Evolutionary conservation across 306 rosid species (phyloP).

Genomic region (Quercus berberidifolia): DNA sequence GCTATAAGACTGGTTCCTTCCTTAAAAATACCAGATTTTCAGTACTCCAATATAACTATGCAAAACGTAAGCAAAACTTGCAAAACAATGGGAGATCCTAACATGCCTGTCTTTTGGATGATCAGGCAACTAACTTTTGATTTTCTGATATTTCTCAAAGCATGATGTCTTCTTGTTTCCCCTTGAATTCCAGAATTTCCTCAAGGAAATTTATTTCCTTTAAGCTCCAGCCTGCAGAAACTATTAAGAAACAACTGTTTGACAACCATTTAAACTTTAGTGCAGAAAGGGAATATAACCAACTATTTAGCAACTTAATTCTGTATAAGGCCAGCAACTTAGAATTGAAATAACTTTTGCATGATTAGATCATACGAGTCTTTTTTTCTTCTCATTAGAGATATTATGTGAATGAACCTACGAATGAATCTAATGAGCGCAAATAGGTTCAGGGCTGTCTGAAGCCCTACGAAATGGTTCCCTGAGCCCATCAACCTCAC

Average conservation of each 20-base stretch:
- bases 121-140: slow-evolving; percentile 64
- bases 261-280: neutral
- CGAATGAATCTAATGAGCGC: too few relatives aligned
- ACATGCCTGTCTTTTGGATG: slow-evolving; percentile 81
- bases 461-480: neutral
- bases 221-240: slow-evolving; percentile 70
- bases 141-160: slow-evolving; percentile 64
- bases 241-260: neutral
- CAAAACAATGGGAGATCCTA: slow-evolving; percentile 43
- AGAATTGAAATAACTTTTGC: neutral
- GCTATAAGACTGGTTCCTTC: neutral
- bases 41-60: neutral
- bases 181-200: slow-evolving; percentile 87
- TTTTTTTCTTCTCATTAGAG: too few relatives aligned
- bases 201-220: slow-evolving; percentile 74
- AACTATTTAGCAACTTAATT: neutral
- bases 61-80: neutral
- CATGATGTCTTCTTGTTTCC: slow-evolving; percentile 69
- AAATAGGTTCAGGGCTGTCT: neutral
- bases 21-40: neutral
- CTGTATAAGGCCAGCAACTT: neutral
- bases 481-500: neutral
- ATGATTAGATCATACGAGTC: too few relatives aligned
- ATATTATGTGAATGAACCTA: too few relatives aligned
- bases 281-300: neutral